A percentile compares a stretch with the other conserved stretches of the same genome.
Evolutionary conservation across 306 rosid genomes (phyloP).

Genomic region (Albizia julibrissin): DNA sequence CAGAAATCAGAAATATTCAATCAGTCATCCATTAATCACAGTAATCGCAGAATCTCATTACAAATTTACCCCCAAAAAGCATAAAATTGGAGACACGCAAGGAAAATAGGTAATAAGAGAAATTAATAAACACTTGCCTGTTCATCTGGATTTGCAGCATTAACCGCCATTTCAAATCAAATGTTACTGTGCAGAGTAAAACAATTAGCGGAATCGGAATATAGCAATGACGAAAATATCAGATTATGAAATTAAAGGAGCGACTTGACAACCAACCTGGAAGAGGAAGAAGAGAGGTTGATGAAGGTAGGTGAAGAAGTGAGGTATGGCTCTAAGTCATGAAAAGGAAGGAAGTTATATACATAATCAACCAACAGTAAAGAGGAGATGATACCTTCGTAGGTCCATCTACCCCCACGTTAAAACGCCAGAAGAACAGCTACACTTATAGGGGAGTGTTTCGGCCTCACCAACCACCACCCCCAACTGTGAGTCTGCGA

Average conservation of each 20-base stretch:
- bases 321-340: not conserved
- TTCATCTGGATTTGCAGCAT: constrained; percentile 43
- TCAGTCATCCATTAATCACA: too few relatives aligned
- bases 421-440: not conserved
- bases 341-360: too few relatives aligned
- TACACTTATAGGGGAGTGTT: not conserved
- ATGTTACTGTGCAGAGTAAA: constrained; percentile 31
- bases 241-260: not conserved
- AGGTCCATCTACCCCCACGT: not conserved
- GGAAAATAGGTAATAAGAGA: not conserved
- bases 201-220: not conserved
- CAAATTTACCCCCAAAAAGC: not conserved
- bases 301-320: not conserved
- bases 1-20: constrained; percentile 16
- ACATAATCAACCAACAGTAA: not conserved
- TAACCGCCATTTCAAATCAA: constrained; percentile 52
- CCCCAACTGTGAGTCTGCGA: not conserved
- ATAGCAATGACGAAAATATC: not conserved
- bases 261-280: not conserved
- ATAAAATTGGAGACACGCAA: not conserved
- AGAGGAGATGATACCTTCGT: not conserved
- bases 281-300: not conserved
- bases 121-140: constrained; percentile 42
- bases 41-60: not conserved
- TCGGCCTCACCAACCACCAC: not conserved